Percentiles rank a stretch among this genome's conserved stretches.
These are phyloP conservation scores for Arthrobotrys sinensis DNA, from an alignment of 2,329 filamentous ascomycete species.

Conservation along the genomic window DNA sequence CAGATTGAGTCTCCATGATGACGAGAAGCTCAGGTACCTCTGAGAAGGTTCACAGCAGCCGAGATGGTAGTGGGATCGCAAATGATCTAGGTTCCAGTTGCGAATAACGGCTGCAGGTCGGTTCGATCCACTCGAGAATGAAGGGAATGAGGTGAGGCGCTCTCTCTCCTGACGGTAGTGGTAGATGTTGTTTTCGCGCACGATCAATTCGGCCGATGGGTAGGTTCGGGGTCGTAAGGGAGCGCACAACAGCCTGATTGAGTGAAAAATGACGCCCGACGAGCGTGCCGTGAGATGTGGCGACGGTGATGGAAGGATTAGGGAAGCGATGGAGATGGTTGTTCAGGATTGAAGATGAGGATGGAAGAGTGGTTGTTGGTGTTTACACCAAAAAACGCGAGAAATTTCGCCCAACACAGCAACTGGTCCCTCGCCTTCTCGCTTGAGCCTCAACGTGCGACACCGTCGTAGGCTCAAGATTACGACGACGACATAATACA, in stretches of 20 bases:
- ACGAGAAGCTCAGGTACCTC: conserved; percentile 30
- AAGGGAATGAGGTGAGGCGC: conserved; percentile 29
- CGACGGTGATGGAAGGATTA: conserved; percentile 26
- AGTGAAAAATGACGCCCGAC: conserved; percentile 7
- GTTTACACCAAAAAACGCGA: conserved; percentile 61
- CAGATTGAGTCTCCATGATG: conserved; percentile 52
- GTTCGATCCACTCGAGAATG: conserved; percentile 18
- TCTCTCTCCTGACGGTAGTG: conserved; percentile 35
- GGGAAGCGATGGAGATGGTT: conserved; percentile 36
- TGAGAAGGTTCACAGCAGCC: conserved; percentile 12
- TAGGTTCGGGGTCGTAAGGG: conserved; percentile 14
- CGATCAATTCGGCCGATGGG: conserved; percentile 25
- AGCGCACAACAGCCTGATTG: conserved; percentile 20
- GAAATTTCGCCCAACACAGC: conserved; percentile 61
- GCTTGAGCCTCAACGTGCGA: conserved; percentile 30
- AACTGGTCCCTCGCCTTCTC: conserved; percentile 28
- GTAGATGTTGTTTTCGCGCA: conserved; percentile 28
- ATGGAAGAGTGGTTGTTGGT: conserved; percentile 49
- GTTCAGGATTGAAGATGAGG: conserved; percentile 19
- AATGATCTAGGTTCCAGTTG: conserved; percentile 16
- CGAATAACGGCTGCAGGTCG: conserved; percentile 19
- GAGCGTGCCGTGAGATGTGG: conserved; percentile 14
- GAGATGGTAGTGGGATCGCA: neutral
- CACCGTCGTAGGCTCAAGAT: neutral
- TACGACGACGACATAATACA: too few relatives aligned